These are phyloP conservation scores for Fusarium kyushuense DNA, from an alignment of 2,329 filamentous ascomycete genomes.

Conservation along the genomic window DNA sequence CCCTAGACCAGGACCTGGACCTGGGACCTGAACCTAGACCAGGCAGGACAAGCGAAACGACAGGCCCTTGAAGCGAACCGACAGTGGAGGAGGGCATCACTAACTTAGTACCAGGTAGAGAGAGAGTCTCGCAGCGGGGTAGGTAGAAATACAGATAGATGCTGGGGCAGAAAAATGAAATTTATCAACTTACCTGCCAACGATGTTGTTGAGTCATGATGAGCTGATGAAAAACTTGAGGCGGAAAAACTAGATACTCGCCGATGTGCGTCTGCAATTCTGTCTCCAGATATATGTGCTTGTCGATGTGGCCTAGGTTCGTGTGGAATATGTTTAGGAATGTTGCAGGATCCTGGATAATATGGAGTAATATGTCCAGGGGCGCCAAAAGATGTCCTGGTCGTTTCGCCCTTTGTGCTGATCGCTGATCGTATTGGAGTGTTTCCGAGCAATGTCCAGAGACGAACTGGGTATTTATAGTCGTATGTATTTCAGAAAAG, in stretches of 20 bases:
- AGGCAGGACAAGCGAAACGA: neutral
- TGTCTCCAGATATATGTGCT: slow-evolving; percentile 12
- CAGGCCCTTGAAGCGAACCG: neutral
- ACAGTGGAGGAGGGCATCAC: neutral
- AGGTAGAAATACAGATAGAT: neutral
- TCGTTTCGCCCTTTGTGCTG: slow-evolving; percentile 13
- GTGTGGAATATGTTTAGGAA: slow-evolving; percentile 46
- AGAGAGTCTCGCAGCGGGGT: neutral
- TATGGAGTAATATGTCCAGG: slow-evolving; percentile 40
- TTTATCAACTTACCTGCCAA: neutral
- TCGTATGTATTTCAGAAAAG: slow-evolving; percentile 15
- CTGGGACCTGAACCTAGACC: slow-evolving; percentile 6
- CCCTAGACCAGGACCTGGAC: slow-evolving; percentile 25
- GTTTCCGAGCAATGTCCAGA: slow-evolving; percentile 16
- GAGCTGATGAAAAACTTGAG: neutral
- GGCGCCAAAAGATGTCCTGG: slow-evolving; percentile 37
- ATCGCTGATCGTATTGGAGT: slow-evolving; percentile 11
- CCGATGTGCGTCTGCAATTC: neutral
- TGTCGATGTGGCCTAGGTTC: slow-evolving; percentile 31
- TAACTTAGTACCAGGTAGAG: neutral
- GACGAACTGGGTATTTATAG: slow-evolving; percentile 24
- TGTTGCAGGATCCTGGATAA: slow-evolving; percentile 43
- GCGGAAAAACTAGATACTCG: neutral
- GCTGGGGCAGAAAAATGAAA: neutral
- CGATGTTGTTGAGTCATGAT: neutral